Evolutionary conservation across 1,284 basidiomycete genomes (phyloP), one percentile per base, ranked within the genome.

Genomic region (Somion occarium): DNA sequence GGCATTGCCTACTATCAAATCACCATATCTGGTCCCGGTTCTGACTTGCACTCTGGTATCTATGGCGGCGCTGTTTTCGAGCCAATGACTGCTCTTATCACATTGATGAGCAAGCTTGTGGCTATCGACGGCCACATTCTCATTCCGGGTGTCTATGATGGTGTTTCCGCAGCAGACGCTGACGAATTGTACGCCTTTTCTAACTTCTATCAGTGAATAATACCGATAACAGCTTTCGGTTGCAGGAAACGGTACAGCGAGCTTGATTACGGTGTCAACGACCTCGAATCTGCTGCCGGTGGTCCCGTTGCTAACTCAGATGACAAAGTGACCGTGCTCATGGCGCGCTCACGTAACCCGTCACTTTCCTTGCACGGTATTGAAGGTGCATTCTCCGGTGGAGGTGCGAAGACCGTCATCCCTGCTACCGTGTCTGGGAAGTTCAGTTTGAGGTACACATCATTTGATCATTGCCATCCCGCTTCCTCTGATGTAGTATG

Each of bases 341-440:
- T 96, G 93, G 90, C 85, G 30, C 83, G 92, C 59, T 93, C 93
- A 91, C 79, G 88, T 46, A 81, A 85, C 69, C 93, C 94, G 1
- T 90, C 86, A 55, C 79, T 99, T 53, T 96, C 93, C 2, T 73
- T 99, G 15, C 96, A 99, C 69, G 97, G 96, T 23, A 96, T 99
- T 63, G 93, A 98, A 70, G 96, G 97, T 51, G 97, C 95, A 3
- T 98, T 98, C 76, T 91, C 85, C 54, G 90, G 88, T 3, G 78
- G 81, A 0, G 92, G 92, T 5, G 85, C 82, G 43, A 97, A 97
- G 82, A 99, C 96, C 0, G 97, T 99, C 64, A 99, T 99, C 70
- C 96, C 76, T 0, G 91, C 91, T 34, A 85, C 86, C 53, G 93
- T 98, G 24, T 76, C 84, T 9, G 96, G 94, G 48, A 98, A 96